Conservation (phyloP, 352 stramenopile genomes). For the Globisporangium alternatum region DNA sequence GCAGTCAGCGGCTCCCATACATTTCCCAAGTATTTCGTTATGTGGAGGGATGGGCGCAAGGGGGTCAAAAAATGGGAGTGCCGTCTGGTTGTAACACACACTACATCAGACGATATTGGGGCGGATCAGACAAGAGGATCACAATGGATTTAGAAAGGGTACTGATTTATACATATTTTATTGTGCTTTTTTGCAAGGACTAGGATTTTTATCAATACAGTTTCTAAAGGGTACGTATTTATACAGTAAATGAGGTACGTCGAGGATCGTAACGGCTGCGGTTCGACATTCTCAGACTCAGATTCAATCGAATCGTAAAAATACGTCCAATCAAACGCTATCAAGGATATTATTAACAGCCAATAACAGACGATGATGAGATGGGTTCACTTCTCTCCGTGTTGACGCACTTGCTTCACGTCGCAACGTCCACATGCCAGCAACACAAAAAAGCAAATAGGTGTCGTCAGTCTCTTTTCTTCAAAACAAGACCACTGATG, state of each 20-base stretch:
- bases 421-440: neutral
- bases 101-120: neutral
- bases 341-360: neutral
- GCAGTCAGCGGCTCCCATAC: neutral
- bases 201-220: neutral
- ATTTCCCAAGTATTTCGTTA: conserved; percentile 8
- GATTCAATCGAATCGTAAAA: neutral
- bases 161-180: neutral
- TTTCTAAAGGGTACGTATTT: neutral
- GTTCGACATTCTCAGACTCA: conserved; percentile 7
- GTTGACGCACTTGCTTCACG: neutral
- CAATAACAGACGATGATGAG: neutral
- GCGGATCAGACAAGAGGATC: neutral
- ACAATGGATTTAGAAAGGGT: neutral
- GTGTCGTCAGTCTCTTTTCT: conserved; percentile 5
- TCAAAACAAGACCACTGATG: conserved; percentile 8
- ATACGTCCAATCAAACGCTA: neutral
- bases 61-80: neutral
- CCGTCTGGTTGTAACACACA: conserved; percentile 12
- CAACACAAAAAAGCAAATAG: neutral
- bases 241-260: neutral
- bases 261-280: neutral
- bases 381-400: neutral
- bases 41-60: conserved; percentile 1
- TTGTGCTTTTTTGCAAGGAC: too few species aligned